These are phyloP conservation scores for Phoma sp. DNA, from an alignment of 2,329 filamentous ascomycete species.

Conservation along the genomic window DNA sequence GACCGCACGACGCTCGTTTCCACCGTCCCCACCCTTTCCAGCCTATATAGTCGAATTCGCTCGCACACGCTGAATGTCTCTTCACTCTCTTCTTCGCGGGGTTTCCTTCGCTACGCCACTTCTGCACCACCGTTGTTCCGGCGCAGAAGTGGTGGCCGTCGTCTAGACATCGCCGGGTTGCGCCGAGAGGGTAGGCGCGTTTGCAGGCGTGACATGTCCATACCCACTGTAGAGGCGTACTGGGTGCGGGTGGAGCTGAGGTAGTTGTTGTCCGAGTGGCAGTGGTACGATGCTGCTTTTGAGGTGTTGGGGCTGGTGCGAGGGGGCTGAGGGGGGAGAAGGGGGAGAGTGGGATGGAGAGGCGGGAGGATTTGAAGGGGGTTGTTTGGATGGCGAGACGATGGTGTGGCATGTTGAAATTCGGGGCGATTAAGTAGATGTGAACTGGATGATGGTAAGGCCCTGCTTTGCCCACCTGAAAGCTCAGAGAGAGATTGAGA, in stretches of 20 bases:
- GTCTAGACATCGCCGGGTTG: conserved; percentile 61
- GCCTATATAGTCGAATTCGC: conserved; percentile 61
- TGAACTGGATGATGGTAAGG: too few relatives aligned
- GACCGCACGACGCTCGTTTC: conserved; percentile 32
- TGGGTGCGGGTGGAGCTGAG: conserved; percentile 27
- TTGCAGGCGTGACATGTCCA: conserved; percentile 63
- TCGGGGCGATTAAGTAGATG: too few relatives aligned
- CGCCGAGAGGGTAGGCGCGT: conserved; percentile 56
- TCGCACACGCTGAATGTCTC: conserved; percentile 54
- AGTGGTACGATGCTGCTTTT: conserved; percentile 8
- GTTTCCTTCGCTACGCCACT: conserved; percentile 35
- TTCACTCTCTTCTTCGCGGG: conserved; percentile 18
- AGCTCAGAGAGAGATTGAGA: too few relatives aligned
- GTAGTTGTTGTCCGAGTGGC: conserved; percentile 2
- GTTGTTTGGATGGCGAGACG: conserved; percentile 42
- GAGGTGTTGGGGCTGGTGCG: conserved; percentile 16
- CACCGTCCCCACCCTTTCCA: conserved; percentile 60
- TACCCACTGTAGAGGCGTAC: conserved; percentile 54
- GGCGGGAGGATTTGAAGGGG: conserved; percentile 54
- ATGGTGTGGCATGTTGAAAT: neutral
- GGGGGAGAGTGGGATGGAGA: conserved; percentile 55
- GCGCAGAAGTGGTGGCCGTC: conserved; percentile 64
- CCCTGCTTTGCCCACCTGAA: neutral
- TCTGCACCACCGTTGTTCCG: conserved; percentile 52
- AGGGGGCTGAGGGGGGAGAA: conserved; percentile 49